These are phyloP conservation scores for Ilyonectria robusta DNA, from an alignment of 2,329 filamentous ascomycete genomes.

Conservation along the genomic window DNA sequence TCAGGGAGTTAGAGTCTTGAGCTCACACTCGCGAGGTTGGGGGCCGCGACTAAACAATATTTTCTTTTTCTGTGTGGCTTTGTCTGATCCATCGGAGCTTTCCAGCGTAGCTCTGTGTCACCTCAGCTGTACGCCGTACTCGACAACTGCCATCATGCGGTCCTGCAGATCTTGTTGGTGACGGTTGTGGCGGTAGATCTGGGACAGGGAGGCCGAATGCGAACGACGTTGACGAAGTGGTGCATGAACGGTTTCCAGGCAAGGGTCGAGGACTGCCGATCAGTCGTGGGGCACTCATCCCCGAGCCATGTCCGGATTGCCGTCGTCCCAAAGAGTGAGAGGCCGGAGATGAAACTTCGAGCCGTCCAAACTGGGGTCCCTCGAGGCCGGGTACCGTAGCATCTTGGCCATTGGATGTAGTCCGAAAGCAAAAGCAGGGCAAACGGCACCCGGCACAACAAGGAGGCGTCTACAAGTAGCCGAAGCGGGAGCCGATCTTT, in stretches of 20 bases:
- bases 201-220: constrained; percentile 6
- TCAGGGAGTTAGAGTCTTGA: no score
- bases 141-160: background rate
- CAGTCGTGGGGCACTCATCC: constrained; percentile 1
- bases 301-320: background rate
- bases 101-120: background rate
- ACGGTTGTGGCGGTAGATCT: constrained; percentile 17
- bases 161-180: no score
- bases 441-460: background rate
- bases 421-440: background rate
- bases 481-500: background rate
- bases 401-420: background rate
- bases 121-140: background rate
- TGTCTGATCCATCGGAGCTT: background rate
- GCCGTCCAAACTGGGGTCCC: background rate
- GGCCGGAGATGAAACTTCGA: background rate
- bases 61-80: background rate
- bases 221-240: constrained; percentile 1
- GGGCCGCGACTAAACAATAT: background rate
- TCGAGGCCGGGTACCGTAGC: background rate
- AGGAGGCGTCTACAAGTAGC: background rate
- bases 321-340: constrained; percentile 4
- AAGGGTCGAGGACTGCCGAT: constrained; percentile 13
- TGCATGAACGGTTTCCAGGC: constrained; percentile 22
- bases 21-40: no score